Evolutionary conservation across 805 yeast species (phyloP), one percentile per base, ranked within the genome.

Genomic region (Metschnikowia amazonensis): DNA sequence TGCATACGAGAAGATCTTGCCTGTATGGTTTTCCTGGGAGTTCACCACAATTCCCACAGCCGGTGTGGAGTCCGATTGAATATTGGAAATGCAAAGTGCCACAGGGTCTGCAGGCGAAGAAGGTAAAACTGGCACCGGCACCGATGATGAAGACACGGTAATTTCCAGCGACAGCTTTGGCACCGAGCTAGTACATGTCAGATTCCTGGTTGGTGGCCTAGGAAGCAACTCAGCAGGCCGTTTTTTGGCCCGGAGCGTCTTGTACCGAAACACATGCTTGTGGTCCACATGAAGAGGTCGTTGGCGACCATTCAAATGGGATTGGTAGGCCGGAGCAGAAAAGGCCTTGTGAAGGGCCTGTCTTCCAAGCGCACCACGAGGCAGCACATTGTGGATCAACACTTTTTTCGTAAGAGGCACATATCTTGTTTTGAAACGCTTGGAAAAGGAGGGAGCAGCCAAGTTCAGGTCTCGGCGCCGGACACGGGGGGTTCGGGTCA

Each of bases 361-460:
- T 7, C 18, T 38, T n/a, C 33, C 24, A n/a, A 28, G 18, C 5
- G 6, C 6, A 16, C 18, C 4, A n/a, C 33, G 25, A 11, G 42
- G 33, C 24, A 8, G 27, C 13, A 38, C 25, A 14, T 38, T 38
- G 27, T 38, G 42, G 8, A 38, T 14, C 33, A 38, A 17, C 20
- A 14, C 14, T 10, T 21, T 14, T 20, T 30, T 31, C 7, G 42
- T 23, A 25, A 35, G 30, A 17, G 48, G 45, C 14, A 49, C 52
- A 21, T 37, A 49, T 2, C 50, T 49, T 9, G 52, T 46, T 11
- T 44, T 49, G 44, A 44, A 39, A 2, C 42, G 28, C 18, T 21
- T 29, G n/a, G 42, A 18, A 10, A 37, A 13, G 6, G 41, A 28
- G 1, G 41, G 32, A 10, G 29, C 40, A 10, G 31, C 43, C 25